A percentile compares a stretch with the other conserved stretches of the same genome.
Conservation (phyloP, 1,284 basidiomycete genomes). For the Rugosomyces carneus region DNA sequence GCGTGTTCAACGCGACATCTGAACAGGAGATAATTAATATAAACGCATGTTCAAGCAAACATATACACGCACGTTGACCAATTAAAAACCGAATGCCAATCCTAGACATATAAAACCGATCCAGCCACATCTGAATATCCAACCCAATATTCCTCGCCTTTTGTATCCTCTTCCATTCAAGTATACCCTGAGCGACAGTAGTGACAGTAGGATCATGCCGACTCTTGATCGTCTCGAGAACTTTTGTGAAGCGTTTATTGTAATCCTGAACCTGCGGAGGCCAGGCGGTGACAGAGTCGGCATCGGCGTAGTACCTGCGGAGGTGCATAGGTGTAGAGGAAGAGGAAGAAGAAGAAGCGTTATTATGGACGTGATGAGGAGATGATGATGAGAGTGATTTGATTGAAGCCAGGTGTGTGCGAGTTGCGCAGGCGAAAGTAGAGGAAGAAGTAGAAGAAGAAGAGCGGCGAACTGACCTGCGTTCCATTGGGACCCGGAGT, state of each 20-base stretch:
- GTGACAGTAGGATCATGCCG: slow-evolving; percentile 98
- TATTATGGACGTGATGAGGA: slow-evolving; percentile 5
- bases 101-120: slow-evolving; percentile 95
- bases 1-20: slow-evolving; percentile 91
- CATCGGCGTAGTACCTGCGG: slow-evolving; percentile 79
- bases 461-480: slow-evolving; percentile 51
- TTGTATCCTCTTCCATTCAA: slow-evolving; percentile 71
- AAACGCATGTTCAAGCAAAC: no score
- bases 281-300: slow-evolving; percentile 67
- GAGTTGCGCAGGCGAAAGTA: slow-evolving; percentile 8
- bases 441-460: no score
- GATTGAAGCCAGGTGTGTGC: slow-evolving; percentile 2
- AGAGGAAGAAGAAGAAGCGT: slow-evolving; percentile 5
- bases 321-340: slow-evolving; percentile 7
- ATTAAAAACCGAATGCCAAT: slow-evolving; percentile 97
- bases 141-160: slow-evolving; percentile 67
- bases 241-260: slow-evolving; percentile 87
- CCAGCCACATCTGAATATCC: slow-evolving; percentile 93
- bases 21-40: no score
- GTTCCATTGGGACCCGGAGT: slow-evolving; percentile 68
- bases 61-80: slow-evolving; percentile 77
- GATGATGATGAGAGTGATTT: slow-evolving; percentile 2
- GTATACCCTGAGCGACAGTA: slow-evolving; percentile 87
- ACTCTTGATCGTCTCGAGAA: slow-evolving; percentile 87
- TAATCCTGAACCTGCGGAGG: slow-evolving; percentile 94